These are phyloP conservation scores for Pleochaeta shiraiana DNA, from an alignment of 2,329 filamentous ascomycete species.

Conservation along the genomic window DNA sequence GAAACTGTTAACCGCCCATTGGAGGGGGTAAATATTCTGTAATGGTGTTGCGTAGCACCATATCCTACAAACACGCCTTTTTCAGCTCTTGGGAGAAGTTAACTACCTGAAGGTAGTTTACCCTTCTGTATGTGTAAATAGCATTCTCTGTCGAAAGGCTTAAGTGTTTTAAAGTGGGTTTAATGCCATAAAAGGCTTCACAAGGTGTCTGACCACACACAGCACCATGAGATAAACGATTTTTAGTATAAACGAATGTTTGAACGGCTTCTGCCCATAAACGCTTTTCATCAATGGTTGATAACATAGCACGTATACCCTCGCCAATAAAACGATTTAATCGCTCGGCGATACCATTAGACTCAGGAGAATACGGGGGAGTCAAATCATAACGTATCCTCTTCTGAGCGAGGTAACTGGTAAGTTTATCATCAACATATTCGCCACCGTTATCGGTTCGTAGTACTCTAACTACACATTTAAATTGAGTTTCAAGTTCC, in stretches of 20 bases:
- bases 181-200: neutral
- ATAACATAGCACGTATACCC: neutral
- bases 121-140: neutral
- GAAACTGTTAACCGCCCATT: neutral
- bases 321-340: neutral
- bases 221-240: neutral
- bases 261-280: constrained; percentile 1
- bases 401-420: neutral
- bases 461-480: neutral
- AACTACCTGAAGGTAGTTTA: neutral
- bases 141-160: neutral
- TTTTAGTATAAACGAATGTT: constrained; percentile 1
- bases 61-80: constrained; percentile 3
- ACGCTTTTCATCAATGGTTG: neutral
- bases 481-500: neutral
- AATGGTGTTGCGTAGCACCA: neutral
- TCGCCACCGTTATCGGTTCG: neutral
- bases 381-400: neutral
- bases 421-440: neutral
- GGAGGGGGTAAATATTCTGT: neutral
- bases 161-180: neutral
- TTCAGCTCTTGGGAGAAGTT: neutral
- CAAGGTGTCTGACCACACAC: neutral
- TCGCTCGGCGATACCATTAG: neutral
- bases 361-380: neutral